Conservation (phyloP, 2,329 filamentous ascomycete genomes). For the Fusarium ambrosium region DNA sequence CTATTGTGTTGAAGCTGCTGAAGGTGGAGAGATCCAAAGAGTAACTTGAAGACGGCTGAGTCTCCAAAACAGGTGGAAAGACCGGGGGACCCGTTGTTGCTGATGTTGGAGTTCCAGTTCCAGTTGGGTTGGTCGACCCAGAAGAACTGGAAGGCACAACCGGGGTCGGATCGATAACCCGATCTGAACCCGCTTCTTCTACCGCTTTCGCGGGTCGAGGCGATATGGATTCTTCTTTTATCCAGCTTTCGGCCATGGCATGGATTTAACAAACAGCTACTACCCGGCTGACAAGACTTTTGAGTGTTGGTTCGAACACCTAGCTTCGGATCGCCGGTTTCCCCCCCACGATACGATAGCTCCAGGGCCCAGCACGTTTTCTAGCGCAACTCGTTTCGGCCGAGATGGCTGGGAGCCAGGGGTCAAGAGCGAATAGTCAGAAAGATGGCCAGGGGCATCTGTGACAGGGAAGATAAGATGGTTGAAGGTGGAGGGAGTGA, state of each 20-base stretch:
- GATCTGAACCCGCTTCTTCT: conserved; percentile 13
- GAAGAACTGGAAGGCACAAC: conserved; percentile 21
- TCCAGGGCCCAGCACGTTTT: conserved; percentile 28
- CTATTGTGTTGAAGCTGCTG: conserved; percentile 22
- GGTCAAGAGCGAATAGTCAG: conserved; percentile 25
- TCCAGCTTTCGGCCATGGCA: conserved; percentile 39
- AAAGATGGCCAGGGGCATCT: conserved; percentile 23
- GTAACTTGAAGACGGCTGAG: conserved; percentile 16
- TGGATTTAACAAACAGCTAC: conserved; percentile 7
- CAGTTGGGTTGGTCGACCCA: conserved; percentile 10
- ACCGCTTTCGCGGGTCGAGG: conserved; percentile 32
- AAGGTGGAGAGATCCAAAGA: conserved; percentile 9
- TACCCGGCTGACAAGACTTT: background rate
- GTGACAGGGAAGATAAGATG: conserved; percentile 24
- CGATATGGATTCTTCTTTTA: conserved; percentile 41
- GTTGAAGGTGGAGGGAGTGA: background rate
- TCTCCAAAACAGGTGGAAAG: conserved; percentile 15
- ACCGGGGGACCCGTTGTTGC: conserved; percentile 10
- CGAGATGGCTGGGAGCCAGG: conserved; percentile 31
- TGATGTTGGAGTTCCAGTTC: conserved; percentile 8
- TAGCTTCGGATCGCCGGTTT: conserved; percentile 21
- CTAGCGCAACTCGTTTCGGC: conserved; percentile 28
- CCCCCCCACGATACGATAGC: conserved; percentile 28
- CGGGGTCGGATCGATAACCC: conserved; percentile 16
- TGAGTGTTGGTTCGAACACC: conserved; percentile 23